Evolutionary conservation across 805 yeast species (phyloP).

Genomic region (Candida ulmi): DNA sequence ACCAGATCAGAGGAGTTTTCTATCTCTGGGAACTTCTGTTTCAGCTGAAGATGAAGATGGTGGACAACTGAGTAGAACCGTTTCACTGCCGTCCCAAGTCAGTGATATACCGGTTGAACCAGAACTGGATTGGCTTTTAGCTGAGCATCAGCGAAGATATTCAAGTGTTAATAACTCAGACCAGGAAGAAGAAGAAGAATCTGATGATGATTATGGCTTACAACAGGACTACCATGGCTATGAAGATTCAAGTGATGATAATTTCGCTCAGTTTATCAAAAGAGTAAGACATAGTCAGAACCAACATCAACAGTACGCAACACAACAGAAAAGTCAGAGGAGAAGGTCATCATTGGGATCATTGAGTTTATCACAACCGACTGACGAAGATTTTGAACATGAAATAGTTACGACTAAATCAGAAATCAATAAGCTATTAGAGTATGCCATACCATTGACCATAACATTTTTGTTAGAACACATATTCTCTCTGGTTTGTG

Average conservation of each 20-base stretch:
- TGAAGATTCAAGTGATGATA: conserved; percentile 16
- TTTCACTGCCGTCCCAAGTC: conserved; percentile 34
- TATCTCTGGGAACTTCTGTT: conserved; percentile 29
- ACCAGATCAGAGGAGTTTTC: conserved; percentile 32
- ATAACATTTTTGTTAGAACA: conserved; percentile 55
- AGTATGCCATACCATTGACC: conserved; percentile 50
- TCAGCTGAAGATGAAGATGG: conserved; percentile 24
- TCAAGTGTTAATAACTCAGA: conserved; percentile 22
- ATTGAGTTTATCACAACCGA: conserved; percentile 12
- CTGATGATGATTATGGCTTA: conserved; percentile 3
- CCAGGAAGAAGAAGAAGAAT: conserved; percentile 15
- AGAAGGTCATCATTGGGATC: conserved; percentile 22
- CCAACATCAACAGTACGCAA: conserved; percentile 3
- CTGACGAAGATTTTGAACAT: conserved; percentile 23
- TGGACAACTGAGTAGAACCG: conserved; percentile 33
- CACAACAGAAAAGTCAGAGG: conserved; percentile 2
- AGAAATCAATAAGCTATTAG: conserved; percentile 29
- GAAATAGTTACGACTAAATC: conserved; percentile 30
- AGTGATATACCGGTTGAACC: conserved; percentile 28
- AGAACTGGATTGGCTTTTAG: conserved; percentile 32
- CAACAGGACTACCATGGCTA: conserved; percentile 19
- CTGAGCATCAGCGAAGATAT: conserved; percentile 34
- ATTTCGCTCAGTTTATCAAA: conserved; percentile 17
- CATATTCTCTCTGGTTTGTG: conserved; percentile 50
- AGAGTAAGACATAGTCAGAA: conserved; percentile 17